These are phyloP conservation scores for Mytilinidion resinicola DNA, from an alignment of 495 filamentous ascomycete genomes.

Conservation along the genomic window DNA sequence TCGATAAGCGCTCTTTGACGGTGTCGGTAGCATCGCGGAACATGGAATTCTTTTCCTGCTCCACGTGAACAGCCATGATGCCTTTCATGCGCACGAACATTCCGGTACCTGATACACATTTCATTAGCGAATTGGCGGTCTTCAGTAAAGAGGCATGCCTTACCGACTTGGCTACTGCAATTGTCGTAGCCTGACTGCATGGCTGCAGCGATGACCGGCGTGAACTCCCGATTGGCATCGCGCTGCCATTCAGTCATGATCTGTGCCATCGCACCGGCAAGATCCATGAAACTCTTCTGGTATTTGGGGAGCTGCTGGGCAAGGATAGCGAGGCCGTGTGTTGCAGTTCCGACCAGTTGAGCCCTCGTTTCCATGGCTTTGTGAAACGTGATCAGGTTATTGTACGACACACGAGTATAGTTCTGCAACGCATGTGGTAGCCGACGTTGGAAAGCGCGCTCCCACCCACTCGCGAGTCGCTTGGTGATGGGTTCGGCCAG, in stretches of 20 bases:
- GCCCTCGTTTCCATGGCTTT: constrained; percentile 37
- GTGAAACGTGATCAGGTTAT: constrained; percentile 40
- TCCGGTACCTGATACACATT: constrained; percentile 37
- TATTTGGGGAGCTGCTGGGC: constrained; percentile 44
- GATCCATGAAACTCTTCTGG: constrained; percentile 34
- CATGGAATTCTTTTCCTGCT: constrained; percentile 40
- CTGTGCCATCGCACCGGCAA: constrained; percentile 30
- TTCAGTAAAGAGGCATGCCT: background rate
- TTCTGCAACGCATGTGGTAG: constrained; percentile 37
- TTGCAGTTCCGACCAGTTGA: constrained; percentile 32
- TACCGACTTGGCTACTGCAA: constrained; percentile 44
- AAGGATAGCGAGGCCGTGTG: constrained; percentile 39
- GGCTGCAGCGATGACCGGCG: constrained; percentile 42
- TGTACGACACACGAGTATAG: constrained; percentile 24
- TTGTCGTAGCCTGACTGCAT: constrained; percentile 47
- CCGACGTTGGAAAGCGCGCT: constrained; percentile 46
- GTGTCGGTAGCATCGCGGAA: constrained; percentile 41
- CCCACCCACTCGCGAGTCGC: constrained; percentile 50
- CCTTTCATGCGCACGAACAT: constrained; percentile 51
- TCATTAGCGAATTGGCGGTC: background rate
- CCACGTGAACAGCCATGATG: constrained; percentile 48
- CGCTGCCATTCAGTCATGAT: constrained; percentile 44
- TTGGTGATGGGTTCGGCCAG: constrained; percentile 50
- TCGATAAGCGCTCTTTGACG: constrained; percentile 38
- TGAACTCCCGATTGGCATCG: constrained; percentile 53